Evolutionary conservation across 2,329 filamentous ascomycete species (phyloP).

Genomic region (Bertia moriformis): DNA sequence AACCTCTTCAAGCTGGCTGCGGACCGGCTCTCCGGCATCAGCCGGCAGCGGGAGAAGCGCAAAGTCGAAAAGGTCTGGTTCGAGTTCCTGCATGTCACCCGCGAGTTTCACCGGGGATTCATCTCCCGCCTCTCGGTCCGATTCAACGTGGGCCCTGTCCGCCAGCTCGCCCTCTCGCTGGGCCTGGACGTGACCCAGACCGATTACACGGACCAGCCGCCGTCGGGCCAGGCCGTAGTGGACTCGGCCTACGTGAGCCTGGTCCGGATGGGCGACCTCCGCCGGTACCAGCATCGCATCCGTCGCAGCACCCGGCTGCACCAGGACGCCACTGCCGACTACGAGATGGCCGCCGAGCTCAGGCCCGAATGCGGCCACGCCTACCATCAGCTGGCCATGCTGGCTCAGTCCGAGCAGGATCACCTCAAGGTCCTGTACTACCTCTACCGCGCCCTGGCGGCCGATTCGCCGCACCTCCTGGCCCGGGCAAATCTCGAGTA

Average conservation of each 20-base stretch:
- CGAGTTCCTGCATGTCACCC: conserved; percentile 73
- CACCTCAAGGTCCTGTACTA: conserved; percentile 80
- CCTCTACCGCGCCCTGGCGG: conserved; percentile 69
- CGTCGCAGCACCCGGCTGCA: conserved; percentile 62
- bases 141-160: conserved; percentile 21
- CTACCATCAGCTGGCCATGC: conserved; percentile 83
- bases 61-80: conserved; percentile 72
- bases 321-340: conserved; percentile 70
- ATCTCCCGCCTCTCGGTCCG: conserved; percentile 60
- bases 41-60: too few relatives aligned
- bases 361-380: conserved; percentile 67
- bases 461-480: conserved; percentile 59
- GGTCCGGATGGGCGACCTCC: conserved; percentile 77
- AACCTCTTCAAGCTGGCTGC: conserved; percentile 31
- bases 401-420: conserved; percentile 61
- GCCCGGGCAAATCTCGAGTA: conserved; percentile 64
- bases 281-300: conserved; percentile 68
- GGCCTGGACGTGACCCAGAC: too few relatives aligned
- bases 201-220: conserved; percentile 3
- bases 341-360: conserved; percentile 66
- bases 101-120: conserved; percentile 77
- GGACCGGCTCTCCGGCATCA: conserved; percentile 40
- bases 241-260: conserved; percentile 69
- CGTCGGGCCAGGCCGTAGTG: conserved; percentile 33
- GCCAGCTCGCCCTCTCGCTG: conserved; percentile 6